Evolutionary conservation across 139 green algal species (phyloP).

Genomic region (Chlorella vulgaris): DNA sequence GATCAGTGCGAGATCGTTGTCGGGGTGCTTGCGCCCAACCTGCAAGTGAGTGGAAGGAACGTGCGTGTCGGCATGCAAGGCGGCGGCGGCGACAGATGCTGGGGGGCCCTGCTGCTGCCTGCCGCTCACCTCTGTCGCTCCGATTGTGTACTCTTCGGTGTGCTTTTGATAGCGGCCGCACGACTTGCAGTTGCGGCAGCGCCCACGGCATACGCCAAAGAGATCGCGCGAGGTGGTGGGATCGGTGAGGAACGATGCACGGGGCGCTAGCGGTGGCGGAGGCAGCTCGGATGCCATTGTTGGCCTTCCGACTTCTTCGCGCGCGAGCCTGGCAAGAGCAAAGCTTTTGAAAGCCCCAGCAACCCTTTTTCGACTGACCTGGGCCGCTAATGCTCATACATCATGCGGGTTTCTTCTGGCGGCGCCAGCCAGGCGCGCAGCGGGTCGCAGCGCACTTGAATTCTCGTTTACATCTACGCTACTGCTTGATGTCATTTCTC

Average conservation of each 20-base stretch:
- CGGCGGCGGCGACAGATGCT: not conserved
- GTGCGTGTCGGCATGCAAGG: not conserved
- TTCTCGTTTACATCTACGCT: no score
- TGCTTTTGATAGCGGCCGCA: not conserved
- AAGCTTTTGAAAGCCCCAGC: not conserved
- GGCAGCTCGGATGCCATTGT: not conserved
- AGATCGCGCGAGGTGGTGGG: slow-evolving; percentile 30
- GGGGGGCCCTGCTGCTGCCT: not conserved
- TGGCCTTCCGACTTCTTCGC: not conserved
- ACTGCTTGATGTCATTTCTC: no score
- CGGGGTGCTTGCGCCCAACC: slow-evolving; percentile 24
- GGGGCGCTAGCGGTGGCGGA: not conserved
- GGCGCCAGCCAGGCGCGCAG: no score
- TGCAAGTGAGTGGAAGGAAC: not conserved
- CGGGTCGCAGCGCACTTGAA: no score
- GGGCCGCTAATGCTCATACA: no score
- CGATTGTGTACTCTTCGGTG: not conserved
- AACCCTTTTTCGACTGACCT: no score
- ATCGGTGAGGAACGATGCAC: slow-evolving; percentile 18
- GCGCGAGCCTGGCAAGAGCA: not conserved
- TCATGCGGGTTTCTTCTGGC: no score
- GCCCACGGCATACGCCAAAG: slow-evolving; percentile 18
- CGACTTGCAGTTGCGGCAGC: not conserved
- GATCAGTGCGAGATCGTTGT: slow-evolving; percentile 42
- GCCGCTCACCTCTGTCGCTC: not conserved